Evolutionary conservation across 1,284 basidiomycete species (phyloP).

Genomic region (Boletus sp.): DNA sequence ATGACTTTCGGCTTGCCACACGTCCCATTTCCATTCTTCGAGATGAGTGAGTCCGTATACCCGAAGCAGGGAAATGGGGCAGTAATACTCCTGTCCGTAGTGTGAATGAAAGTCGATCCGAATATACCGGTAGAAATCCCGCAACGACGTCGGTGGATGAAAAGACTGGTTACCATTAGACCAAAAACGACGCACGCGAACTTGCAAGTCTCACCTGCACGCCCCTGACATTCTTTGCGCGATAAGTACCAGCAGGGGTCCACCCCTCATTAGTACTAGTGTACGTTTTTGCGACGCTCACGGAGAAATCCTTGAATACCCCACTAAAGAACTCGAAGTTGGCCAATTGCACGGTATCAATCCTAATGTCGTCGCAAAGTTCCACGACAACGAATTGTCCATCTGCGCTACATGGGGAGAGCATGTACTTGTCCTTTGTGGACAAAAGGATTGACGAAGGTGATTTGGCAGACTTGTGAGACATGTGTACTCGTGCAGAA

Average conservation of each 20-base stretch:
- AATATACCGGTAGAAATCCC: slow-evolving; percentile 90
- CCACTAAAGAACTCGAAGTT: slow-evolving; percentile 99
- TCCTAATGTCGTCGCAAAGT: slow-evolving; percentile 95
- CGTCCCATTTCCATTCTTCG: slow-evolving; percentile 94
- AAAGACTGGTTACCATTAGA: slow-evolving; percentile 59
- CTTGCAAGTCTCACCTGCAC: slow-evolving; percentile 69
- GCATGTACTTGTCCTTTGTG: slow-evolving; percentile 96
- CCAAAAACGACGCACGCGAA: background rate
- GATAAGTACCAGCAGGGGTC: slow-evolving; percentile 75
- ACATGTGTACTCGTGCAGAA: slow-evolving; percentile 87
- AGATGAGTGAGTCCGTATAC: slow-evolving; percentile 97
- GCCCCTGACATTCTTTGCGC: slow-evolving; percentile 90
- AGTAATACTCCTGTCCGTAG: slow-evolving; percentile 96
- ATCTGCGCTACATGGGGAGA: slow-evolving; percentile 77
- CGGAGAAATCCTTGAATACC: slow-evolving; percentile 90
- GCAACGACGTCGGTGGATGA: slow-evolving; percentile 69
- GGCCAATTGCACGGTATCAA: slow-evolving; percentile 95
- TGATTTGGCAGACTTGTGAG: slow-evolving; percentile 85
- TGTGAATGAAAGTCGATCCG: slow-evolving; percentile 94
- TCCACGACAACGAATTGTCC: slow-evolving; percentile 92
- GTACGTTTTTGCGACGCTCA: slow-evolving; percentile 83
- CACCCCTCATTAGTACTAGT: slow-evolving; percentile 68
- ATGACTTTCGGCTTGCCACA: slow-evolving; percentile 67
- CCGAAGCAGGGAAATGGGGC: slow-evolving; percentile 90
- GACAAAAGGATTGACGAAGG: slow-evolving; percentile 84